Base-by-base conservation (phyloP, 208 protist species). In the Vickermania spadyakhi region DNA sequence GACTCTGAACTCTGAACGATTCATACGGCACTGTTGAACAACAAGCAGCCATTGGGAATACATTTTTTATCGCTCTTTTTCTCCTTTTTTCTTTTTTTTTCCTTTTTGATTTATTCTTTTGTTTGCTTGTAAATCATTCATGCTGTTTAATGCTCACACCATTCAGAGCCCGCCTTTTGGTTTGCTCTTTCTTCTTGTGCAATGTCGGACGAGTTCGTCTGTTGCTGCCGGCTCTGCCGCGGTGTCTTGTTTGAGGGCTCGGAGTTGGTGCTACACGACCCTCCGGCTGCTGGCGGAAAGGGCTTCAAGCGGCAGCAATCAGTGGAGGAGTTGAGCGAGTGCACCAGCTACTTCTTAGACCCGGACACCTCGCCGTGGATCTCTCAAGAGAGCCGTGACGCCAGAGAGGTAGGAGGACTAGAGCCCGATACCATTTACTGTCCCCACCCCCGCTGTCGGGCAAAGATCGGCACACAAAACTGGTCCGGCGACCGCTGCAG, bases 321-420 rank as follows among this genome's bases (percentile, higher is more conserved):
- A 45, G 11, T 45, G 36, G 36, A 7, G 11, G 36, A 45, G 36
- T 7, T 18, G 18, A n/a, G 11, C 36, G 36, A 45, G 7, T 94
- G 88, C 70, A 94, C 88, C 22, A 89, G 82, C 56, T 82, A 81
- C 69, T 94, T 94, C 53, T 67, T 94, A 11, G 82, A 94, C 53
- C 88, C 88, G 3, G 79, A 88, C 50, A 22, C 58, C 28, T 72
- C 76, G 0, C 64, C 76, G 56, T 94, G 88, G 84, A 82, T 92
- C 30, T 55, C 77, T 0, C 71, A 66, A 25, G 79, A 89, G 31
- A 84, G 79, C 52, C 75, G 64, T 29, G 70, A 70, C 57, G 70
- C 80, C 60, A 60, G 60, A 21, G 54, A 52, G 18, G 41, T 57
- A 27, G 83, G 73, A 1, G 77, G 68, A 7, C 73, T 87, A 23